Base-by-base conservation (phyloP, 345 rosid genomes). In the Aquilaria sinensis region DNA sequence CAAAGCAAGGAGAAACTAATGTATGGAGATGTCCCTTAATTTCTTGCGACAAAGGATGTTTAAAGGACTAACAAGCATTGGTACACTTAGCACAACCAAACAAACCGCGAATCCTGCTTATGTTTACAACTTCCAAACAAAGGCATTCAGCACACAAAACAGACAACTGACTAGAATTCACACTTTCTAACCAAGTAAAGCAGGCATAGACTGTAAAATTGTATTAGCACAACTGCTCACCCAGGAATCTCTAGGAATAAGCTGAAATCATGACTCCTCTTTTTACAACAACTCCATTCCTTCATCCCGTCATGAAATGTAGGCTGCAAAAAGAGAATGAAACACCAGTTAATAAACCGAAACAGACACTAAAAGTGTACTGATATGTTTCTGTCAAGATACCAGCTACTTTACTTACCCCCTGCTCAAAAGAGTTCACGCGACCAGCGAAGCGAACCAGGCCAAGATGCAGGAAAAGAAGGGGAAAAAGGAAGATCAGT, bases 201-300 rank as follows among this genome's bases (percentile, higher is more conserved):
- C 43, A 37, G 8, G 43, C 43, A 4, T 37, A 37, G 43, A 37
- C 43, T 37, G 8, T 37, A 37, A 8, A 37, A 37, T 37, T 4
- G 41, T 34, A 49, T 37, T 11, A 61, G 3, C n/a, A 62, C 53
- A 45, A 56, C 45, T 12, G 31, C 75, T 59, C 76, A 91, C 99
- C 99, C 97, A 2, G 95, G 97, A 64, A 94, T 88, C 75, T 79
- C 96, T 65, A 90, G 64, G 72, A 90, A 90, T 61, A 88, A 75
- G 61, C 75, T 81, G 65, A 94, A 94, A 80, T 94, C 96, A 69
- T 94, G 96, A 66, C 97, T 94, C 79, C 83, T 78, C 72, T 87
- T 87, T 79, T 90, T 94, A 86, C 96, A 94, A 78, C 99, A 94
- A 65, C 99, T 88, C 99, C 99, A 90, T 66, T 90, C 97, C 80